phyloP scores from a whole-genome alignment of 176 grass and related monocot species.

The Eremochloa ophiuroides region DNA sequence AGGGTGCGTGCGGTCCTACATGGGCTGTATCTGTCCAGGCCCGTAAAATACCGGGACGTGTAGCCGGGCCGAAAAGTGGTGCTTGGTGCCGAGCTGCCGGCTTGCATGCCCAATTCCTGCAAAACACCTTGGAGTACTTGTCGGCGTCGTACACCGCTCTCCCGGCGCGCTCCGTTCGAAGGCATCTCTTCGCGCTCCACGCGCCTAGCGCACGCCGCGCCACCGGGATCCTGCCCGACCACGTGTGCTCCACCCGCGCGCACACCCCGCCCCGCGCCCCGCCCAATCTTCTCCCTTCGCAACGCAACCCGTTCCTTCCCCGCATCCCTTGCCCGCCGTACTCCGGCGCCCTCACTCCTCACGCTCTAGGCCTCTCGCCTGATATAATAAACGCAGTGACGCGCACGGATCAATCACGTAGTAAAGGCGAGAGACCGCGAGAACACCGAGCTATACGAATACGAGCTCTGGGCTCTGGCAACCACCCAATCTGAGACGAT shows the following conservation, averaged over 20 bases:
- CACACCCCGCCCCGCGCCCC: not conserved
- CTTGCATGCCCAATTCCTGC: no score
- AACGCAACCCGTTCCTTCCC: not conserved
- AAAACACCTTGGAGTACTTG: not conserved
- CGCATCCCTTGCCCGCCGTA: not conserved
- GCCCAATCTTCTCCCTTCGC: not conserved
- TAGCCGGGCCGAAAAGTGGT: no score
- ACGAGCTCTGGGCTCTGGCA: not conserved
- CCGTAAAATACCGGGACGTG: no score
- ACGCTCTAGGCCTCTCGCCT: not conserved
- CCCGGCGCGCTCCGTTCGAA: conserved; percentile 17
- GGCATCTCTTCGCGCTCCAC: conserved; percentile 3
- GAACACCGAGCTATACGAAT: not conserved
- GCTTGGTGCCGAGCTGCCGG: no score
- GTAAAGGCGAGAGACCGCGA: not conserved
- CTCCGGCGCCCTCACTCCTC: not conserved
- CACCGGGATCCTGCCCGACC: not conserved
- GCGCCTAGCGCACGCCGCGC: conserved; percentile 10
- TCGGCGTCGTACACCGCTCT: not conserved
- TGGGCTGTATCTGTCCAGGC: no score
- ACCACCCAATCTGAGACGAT: not conserved
- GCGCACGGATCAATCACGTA: not conserved
- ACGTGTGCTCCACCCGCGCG: conserved; percentile 34
- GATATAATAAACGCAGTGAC: not conserved
- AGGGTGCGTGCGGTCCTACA: no score